Conservation (phyloP, 2,329 filamentous ascomycete species). For the Metarhizium album region DNA sequence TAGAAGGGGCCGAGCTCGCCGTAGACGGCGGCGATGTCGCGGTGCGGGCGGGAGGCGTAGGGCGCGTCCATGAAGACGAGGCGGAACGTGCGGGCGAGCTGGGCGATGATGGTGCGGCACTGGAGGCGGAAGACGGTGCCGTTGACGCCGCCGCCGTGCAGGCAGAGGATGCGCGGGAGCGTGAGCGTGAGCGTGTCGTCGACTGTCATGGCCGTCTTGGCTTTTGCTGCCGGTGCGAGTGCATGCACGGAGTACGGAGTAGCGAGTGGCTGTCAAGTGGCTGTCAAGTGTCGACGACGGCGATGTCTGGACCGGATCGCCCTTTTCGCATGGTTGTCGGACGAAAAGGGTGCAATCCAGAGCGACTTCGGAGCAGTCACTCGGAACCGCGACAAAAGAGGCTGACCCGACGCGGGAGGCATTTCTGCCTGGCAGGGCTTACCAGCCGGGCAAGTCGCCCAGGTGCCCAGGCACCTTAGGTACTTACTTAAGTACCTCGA, state of each 20-base stretch:
- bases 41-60: constrained; percentile 49
- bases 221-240: not conserved
- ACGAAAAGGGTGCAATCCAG: no score
- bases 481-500: no score
- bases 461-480: no score
- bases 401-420: no score
- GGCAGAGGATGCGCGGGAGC: constrained; percentile 61
- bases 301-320: no score
- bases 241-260: not conserved
- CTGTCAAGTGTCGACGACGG: no score
- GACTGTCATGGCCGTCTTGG: constrained; percentile 4
- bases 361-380: no score
- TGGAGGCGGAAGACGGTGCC: constrained; percentile 59
- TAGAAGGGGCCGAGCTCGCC: constrained; percentile 54
- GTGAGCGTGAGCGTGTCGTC: constrained; percentile 8
- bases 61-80: constrained; percentile 64
- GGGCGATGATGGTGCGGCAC: constrained; percentile 41
- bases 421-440: no score
- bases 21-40: constrained; percentile 55
- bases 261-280: no score
- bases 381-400: no score
- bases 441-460: no score
- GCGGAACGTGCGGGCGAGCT: constrained; percentile 49
- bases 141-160: constrained; percentile 72
- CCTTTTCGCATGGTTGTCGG: no score